A percentile compares a stretch with the other conserved stretches of the same genome.
Evolutionary conservation across 2,329 filamentous ascomycete species (phyloP).

Genomic region (Ceratocystis cubensis): DNA sequence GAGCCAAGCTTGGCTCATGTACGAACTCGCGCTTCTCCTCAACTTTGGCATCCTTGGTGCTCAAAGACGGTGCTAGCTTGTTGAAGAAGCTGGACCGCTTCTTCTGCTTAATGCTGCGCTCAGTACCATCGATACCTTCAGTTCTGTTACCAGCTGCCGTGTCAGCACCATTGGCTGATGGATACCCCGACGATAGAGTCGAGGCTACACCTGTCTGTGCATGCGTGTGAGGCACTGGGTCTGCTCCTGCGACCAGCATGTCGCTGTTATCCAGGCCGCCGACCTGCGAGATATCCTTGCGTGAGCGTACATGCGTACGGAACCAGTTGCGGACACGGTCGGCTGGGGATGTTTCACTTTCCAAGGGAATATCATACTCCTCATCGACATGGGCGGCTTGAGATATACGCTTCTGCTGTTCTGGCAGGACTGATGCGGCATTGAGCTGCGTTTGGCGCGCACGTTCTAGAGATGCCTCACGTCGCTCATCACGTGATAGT

Average conservation of each 20-base stretch:
- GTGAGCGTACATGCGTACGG: constrained; percentile 12
- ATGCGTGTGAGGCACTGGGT: constrained; percentile 3
- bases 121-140: neutral
- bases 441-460: constrained; percentile 13
- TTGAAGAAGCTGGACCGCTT: constrained; percentile 15
- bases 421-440: neutral
- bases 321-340: constrained; percentile 18
- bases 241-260: constrained; percentile 11
- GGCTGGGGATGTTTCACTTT: constrained; percentile 12
- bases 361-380: constrained; percentile 10
- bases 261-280: constrained; percentile 17
- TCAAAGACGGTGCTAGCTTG: constrained; percentile 10
- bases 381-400: neutral
- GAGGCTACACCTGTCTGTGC: neutral
- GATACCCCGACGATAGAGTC: no score
- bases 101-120: constrained; percentile 10
- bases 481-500: constrained; percentile 11
- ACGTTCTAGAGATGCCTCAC: constrained; percentile 14
- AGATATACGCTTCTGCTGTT: neutral
- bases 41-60: constrained; percentile 7
- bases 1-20: constrained; percentile 6
- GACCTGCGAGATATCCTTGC: constrained; percentile 15
- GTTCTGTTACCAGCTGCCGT: neutral
- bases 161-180: neutral
- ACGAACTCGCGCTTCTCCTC: constrained; percentile 17